Conservation (phyloP, 176 grass and related monocot genomes). For the Triticum turgidum region DNA sequence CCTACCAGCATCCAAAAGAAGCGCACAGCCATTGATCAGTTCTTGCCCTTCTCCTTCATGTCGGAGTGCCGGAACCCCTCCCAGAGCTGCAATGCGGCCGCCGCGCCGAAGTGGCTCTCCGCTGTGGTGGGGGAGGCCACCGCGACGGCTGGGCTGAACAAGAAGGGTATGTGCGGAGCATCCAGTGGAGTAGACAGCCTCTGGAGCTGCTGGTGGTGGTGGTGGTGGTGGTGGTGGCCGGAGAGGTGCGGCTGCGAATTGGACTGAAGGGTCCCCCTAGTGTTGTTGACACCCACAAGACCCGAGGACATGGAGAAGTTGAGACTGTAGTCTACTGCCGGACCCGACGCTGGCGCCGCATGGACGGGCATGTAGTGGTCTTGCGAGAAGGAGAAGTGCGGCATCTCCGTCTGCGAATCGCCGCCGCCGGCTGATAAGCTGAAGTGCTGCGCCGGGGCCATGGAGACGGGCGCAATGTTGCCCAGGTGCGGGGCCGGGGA, state of each 20-base stretch:
- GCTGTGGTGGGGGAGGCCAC: slow-evolving; percentile 28
- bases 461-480: slow-evolving; percentile 15
- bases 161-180: slow-evolving; percentile 63
- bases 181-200: slow-evolving; percentile 62
- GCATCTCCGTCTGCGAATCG: slow-evolving; percentile 53
- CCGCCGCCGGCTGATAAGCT: slow-evolving; percentile 1
- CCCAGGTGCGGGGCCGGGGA: slow-evolving; percentile 47
- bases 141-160: slow-evolving; percentile 43
- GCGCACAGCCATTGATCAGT: slow-evolving; percentile 42
- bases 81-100: slow-evolving; percentile 67
- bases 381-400: slow-evolving; percentile 73
- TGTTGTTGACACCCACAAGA: slow-evolving; percentile 64
- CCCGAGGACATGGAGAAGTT: slow-evolving; percentile 85
- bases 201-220: slow-evolving; percentile 53
- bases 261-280: slow-evolving; percentile 99
- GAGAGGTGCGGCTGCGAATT: slow-evolving; percentile 71
- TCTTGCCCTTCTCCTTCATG: slow-evolving; percentile 85
- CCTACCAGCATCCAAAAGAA: slow-evolving; percentile 28
- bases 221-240: slow-evolving; percentile 47
- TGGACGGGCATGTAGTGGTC: slow-evolving; percentile 63
- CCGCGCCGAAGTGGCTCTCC: slow-evolving; percentile 45
- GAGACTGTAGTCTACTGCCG: slow-evolving; percentile 69
- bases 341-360: slow-evolving; percentile 21
- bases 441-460: slow-evolving; percentile 39
- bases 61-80: slow-evolving; percentile 65